phyloP scores from a whole-genome alignment of 495 filamentous ascomycete species.

The Hamigera avellanea region DNA sequence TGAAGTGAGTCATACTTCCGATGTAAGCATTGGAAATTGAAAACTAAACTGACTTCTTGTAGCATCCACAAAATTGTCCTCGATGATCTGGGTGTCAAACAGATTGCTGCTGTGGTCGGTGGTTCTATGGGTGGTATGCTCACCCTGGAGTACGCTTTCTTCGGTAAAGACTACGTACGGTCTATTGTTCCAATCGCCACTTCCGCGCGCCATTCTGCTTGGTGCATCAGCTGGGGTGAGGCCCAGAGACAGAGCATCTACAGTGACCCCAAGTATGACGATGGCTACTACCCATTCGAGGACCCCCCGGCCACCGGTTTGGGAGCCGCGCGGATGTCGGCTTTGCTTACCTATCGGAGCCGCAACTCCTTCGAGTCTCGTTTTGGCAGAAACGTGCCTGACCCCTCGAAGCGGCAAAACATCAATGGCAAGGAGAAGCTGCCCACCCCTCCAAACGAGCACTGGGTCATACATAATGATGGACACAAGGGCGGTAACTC shows the following conservation, averaged over 20 bases:
- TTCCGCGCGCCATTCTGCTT: conserved; percentile 90
- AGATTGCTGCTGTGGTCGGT: conserved; percentile 81
- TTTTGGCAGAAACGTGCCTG: conserved; percentile 86
- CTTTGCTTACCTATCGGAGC: conserved; percentile 87
- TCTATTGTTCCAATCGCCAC: conserved; percentile 90
- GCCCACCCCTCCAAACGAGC: conserved; percentile 60
- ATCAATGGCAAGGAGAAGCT: conserved; percentile 58
- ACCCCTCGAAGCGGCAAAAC: conserved; percentile 64
- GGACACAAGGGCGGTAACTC: conserved; percentile 56
- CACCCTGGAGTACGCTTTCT: conserved; percentile 91
- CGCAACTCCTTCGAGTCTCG: conserved; percentile 93
- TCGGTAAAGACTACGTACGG: conserved; percentile 87
- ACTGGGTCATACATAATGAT: conserved; percentile 93
- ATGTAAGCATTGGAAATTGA: too few species aligned
- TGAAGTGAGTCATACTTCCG: conserved; percentile 48
- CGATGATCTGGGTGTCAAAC: conserved; percentile 76
- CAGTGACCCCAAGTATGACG: conserved; percentile 94
- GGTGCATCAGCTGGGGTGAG: conserved; percentile 98
- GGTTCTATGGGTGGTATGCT: conserved; percentile 99
- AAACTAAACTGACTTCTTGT: conserved; percentile 14
- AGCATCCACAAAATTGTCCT: conserved; percentile 86
- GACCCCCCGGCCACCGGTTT: conserved; percentile 79
- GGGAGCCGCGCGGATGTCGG: conserved; percentile 92
- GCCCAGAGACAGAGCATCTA: conserved; percentile 97
- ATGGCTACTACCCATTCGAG: conserved; percentile 81